phyloP scores from a whole-genome alignment of 2,329 filamentous ascomycete genomes.

The Sphaerulina populicola region DNA sequence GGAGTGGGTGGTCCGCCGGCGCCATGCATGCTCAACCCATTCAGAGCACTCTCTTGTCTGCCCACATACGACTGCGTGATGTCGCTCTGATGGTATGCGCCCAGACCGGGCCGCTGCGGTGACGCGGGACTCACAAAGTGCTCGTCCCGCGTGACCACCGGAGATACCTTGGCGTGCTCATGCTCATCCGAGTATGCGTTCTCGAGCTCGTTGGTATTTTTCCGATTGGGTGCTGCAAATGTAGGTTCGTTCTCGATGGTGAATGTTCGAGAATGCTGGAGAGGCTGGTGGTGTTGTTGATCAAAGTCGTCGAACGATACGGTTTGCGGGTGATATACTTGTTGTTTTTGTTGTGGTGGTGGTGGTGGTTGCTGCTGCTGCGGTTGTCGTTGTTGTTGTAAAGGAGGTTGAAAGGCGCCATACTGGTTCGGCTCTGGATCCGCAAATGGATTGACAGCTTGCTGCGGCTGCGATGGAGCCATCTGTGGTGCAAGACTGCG shows the following conservation, averaged over 20 bases:
- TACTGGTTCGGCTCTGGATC: slow-evolving; percentile 32
- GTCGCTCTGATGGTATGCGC: slow-evolving; percentile 28
- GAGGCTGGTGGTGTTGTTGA: slow-evolving; percentile 11
- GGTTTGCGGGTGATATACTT: slow-evolving; percentile 15
- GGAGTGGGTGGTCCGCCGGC: slow-evolving; percentile 12
- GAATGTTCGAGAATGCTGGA: slow-evolving; percentile 18
- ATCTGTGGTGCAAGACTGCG: slow-evolving; percentile 9
- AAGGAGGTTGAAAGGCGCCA: slow-evolving; percentile 9
- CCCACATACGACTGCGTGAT: slow-evolving; percentile 38
- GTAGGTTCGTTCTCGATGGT: slow-evolving; percentile 20
- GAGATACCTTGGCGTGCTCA: slow-evolving; percentile 15
- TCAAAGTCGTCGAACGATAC: slow-evolving; percentile 19
- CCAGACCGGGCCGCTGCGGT: slow-evolving; percentile 20
- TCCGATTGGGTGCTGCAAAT: slow-evolving; percentile 13
- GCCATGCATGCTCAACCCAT: slow-evolving; percentile 43
- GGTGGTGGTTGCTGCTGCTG: slow-evolving; percentile 11
- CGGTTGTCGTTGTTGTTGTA: slow-evolving; percentile 8
- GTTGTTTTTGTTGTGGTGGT: slow-evolving; percentile 9
- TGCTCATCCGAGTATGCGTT: slow-evolving; percentile 21
- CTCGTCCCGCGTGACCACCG: slow-evolving; percentile 11
- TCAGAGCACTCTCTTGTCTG: slow-evolving; percentile 38
- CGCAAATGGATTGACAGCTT: slow-evolving; percentile 35
- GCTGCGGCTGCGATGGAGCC: slow-evolving; percentile 4
- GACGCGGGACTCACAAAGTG: slow-evolving; percentile 10
- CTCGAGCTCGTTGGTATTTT: slow-evolving; percentile 24